A percentile compares a stretch with the other conserved stretches of the same genome.
Conservation (phyloP, 2,329 filamentous ascomycete species). For the Cladosporium sp. region DNA sequence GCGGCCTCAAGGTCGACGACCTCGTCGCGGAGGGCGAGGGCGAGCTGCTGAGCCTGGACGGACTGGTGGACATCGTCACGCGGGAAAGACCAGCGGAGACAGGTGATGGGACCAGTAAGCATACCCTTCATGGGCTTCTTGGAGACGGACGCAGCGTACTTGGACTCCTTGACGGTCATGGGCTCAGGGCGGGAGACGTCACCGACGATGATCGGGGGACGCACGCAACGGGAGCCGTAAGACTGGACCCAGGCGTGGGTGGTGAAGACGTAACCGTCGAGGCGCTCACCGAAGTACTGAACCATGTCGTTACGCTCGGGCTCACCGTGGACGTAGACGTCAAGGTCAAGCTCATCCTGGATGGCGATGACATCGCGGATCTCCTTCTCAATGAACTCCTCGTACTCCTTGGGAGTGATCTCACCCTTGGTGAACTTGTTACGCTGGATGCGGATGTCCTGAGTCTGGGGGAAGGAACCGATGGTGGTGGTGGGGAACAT, state of each 20-base stretch:
- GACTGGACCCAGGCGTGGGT: conserved; percentile 98
- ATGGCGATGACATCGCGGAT: conserved; percentile 92
- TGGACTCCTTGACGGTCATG: conserved; percentile 99
- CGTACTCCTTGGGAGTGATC: conserved; percentile 87
- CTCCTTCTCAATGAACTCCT: conserved; percentile 99
- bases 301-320: conserved; percentile 99
- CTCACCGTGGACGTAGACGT: conserved; percentile 97
- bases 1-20: conserved; percentile 96
- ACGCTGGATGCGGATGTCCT: conserved; percentile 93
- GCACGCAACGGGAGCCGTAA: conserved; percentile 97
- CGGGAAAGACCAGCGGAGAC: conserved; percentile 98
- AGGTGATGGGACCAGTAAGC: conserved; percentile 98
- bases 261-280: conserved; percentile 97
- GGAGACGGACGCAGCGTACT: conserved; percentile 93
- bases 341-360: conserved; percentile 95
- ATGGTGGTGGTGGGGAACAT: conserved; percentile 99
- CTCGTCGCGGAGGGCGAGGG: conserved; percentile 96
- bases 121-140: conserved; percentile 99
- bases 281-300: conserved; percentile 97
- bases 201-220: conserved; percentile 96
- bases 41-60: conserved; percentile 96
- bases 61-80: conserved; percentile 99
- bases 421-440: conserved; percentile 99
- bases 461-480: conserved; percentile 98
- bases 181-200: conserved; percentile 94